Evolutionary conservation across 768 basidiomycete genomes (phyloP), one percentile per base, ranked within the genome.

Genomic region (Royoungia palumana): DNA sequence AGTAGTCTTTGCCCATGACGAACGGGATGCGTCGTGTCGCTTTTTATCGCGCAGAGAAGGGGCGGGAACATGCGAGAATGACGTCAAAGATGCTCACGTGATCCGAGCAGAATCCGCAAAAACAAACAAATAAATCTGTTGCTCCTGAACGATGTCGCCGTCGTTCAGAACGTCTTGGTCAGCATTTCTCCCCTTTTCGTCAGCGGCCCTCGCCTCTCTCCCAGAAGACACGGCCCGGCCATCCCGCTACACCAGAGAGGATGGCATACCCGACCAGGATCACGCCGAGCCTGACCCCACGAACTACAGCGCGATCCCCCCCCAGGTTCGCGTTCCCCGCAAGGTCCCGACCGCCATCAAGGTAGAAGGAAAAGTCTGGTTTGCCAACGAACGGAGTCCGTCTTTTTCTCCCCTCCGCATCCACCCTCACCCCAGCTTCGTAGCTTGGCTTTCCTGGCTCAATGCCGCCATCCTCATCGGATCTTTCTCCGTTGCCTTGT

Each of bases 301-400:
- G 38, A 85, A 91, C 66, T 91, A 91, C 62, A 81, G 83, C 62
- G 74, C 89, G 3, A 89, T 89, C 65, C 82, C 87, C 0, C 73
- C 81, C 0, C 76, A 79, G 39, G 81, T 91, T 32, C 75, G 85
- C 32, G 77, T 92, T 0, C 90, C 90, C 0, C 89, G 86, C 72
- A 94, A 93, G 68, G 80, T 89, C 19, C 72, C 86, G 0, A 87
- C 87, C 1, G 81, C 85, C 0, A 75, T 97, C 59, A 88, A 83
- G 54, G 92, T 97, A 16, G 94, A 97, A 64, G 85, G 83, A 19
- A 97, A 97, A 62, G 94, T 97, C 41, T 97, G 94, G 94, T 95
- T 97, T 65, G 93, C 94, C 9, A 96, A 96, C 62, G 94, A 97
- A 69, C 74, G 91, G 63, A 93, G 90, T 93, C 40, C 51, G 83